Percentiles rank a stretch among this genome's conserved stretches.
phyloP scores from a whole-genome alignment of 2,329 filamentous ascomycete genomes.

The Aspergillus alliaceus region DNA sequence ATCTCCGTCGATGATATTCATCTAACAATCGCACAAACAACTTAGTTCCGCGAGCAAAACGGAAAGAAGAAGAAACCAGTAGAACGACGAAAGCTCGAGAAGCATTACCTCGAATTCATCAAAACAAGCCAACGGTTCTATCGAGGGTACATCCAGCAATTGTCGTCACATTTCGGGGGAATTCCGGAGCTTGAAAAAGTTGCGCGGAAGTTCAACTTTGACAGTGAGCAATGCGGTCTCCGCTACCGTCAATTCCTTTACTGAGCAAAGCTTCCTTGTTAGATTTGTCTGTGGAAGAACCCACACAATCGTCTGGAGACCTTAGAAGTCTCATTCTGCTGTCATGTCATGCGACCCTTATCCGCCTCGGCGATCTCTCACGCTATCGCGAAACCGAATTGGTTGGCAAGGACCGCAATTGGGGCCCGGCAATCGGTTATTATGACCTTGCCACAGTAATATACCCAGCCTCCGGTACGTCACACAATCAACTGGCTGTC shows the following conservation, averaged over 20 bases:
- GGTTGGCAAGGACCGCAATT: slow-evolving; percentile 71
- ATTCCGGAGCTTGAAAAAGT: slow-evolving; percentile 60
- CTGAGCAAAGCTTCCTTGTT: slow-evolving; percentile 18
- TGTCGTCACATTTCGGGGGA: slow-evolving; percentile 61
- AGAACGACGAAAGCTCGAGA: slow-evolving; percentile 74
- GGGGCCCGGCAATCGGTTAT: slow-evolving; percentile 77
- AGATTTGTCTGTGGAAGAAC: slow-evolving; percentile 47
- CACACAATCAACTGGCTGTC: slow-evolving; percentile 88
- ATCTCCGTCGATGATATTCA: neutral
- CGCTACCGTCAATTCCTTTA: slow-evolving; percentile 6
- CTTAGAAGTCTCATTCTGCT: slow-evolving; percentile 62
- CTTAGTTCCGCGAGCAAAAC: slow-evolving; percentile 51
- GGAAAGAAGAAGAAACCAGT: slow-evolving; percentile 57
- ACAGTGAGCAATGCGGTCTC: slow-evolving; percentile 38
- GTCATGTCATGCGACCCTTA: slow-evolving; percentile 79
- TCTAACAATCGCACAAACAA: slow-evolving; percentile 7
- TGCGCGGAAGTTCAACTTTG: slow-evolving; percentile 51
- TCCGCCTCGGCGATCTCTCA: slow-evolving; percentile 85
- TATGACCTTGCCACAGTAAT: slow-evolving; percentile 80
- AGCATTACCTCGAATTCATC: slow-evolving; percentile 79
- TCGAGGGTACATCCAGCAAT: slow-evolving; percentile 75
- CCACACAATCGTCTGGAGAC: slow-evolving; percentile 46
- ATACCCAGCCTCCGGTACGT: slow-evolving; percentile 73
- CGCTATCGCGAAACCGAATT: slow-evolving; percentile 78
- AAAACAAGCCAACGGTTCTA: slow-evolving; percentile 89